Evolutionary conservation across 768 basidiomycete species (phyloP).

Genomic region (Podaxis carcinomalis): DNA sequence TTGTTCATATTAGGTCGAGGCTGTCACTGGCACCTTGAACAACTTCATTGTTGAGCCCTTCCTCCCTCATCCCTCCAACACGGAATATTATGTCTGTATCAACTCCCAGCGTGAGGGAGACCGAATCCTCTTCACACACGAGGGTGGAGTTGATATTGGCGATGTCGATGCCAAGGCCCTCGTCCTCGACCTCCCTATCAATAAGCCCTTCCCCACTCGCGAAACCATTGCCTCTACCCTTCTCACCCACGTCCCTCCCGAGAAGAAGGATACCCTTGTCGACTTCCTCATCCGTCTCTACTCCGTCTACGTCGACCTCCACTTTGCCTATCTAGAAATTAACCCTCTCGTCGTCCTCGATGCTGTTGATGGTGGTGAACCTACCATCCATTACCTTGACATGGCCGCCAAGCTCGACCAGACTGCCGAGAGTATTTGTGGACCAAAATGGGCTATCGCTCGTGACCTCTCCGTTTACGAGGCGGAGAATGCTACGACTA

Average conservation of each 20-base stretch:
- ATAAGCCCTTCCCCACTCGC: slow-evolving; percentile 75
- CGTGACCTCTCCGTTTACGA: slow-evolving; percentile 82
- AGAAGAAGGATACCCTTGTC: slow-evolving; percentile 85
- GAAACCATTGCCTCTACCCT: slow-evolving; percentile 71
- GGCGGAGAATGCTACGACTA: slow-evolving; percentile 32
- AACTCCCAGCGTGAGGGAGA: slow-evolving; percentile 94
- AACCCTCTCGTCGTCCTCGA: slow-evolving; percentile 97
- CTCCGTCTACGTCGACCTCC: slow-evolving; percentile 96
- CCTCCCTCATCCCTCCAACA: slow-evolving; percentile 88
- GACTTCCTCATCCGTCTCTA: slow-evolving; percentile 96
- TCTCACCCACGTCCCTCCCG: slow-evolving; percentile 76
- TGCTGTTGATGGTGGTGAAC: slow-evolving; percentile 58
- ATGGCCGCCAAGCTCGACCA: slow-evolving; percentile 99
- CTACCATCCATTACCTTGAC: slow-evolving; percentile 91
- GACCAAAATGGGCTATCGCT: slow-evolving; percentile 98
- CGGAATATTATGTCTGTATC: slow-evolving; percentile 98
- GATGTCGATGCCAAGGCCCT: slow-evolving; percentile 98
- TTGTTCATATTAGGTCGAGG: slow-evolving; percentile 64
- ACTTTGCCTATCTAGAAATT: slow-evolving; percentile 99
- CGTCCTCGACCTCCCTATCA: slow-evolving; percentile 79
- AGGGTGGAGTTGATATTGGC: slow-evolving; percentile 97
- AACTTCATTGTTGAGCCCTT: slow-evolving; percentile 99
- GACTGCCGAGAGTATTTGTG: slow-evolving; percentile 96
- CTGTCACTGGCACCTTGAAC: slow-evolving; percentile 90
- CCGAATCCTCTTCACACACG: slow-evolving; percentile 96